These are phyloP conservation scores for Huntiella savannae DNA, from an alignment of 2,329 filamentous ascomycete species.

Conservation along the genomic window DNA sequence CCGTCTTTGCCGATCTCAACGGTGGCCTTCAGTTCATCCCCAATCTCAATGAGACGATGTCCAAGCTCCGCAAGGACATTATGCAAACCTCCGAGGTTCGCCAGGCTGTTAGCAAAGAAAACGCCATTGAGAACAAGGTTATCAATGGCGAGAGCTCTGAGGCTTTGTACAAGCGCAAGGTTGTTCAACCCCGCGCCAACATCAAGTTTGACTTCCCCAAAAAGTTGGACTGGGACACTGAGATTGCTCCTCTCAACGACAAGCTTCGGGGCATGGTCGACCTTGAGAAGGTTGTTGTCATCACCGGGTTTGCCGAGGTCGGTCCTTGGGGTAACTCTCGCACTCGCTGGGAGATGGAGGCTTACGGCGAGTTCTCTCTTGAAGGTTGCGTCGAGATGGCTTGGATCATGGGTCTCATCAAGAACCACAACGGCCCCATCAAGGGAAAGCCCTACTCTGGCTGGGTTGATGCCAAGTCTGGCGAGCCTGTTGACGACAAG, in stretches of 20 bases:
- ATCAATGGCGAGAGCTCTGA: slow-evolving; percentile 89
- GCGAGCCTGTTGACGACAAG: slow-evolving; percentile 93
- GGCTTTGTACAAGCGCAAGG: slow-evolving; percentile 84
- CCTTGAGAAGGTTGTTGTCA: slow-evolving; percentile 90
- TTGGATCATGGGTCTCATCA: slow-evolving; percentile 99
- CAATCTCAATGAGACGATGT: slow-evolving; percentile 88
- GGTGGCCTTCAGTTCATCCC: slow-evolving; percentile 95
- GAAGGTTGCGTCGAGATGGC: slow-evolving; percentile 99
- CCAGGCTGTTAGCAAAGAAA: slow-evolving; percentile 87
- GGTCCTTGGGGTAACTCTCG: slow-evolving; percentile 97
- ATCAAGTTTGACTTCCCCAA: slow-evolving; percentile 93
- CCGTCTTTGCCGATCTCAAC: slow-evolving; percentile 92
- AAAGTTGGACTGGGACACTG: slow-evolving; percentile 78
- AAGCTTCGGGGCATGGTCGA: slow-evolving; percentile 96
- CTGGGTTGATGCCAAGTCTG: slow-evolving; percentile 88
- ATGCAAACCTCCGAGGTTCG: slow-evolving; percentile 90
- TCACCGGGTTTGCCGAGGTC: slow-evolving; percentile 90
- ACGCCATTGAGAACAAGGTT: slow-evolving; percentile 86
- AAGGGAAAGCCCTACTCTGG: slow-evolving; percentile 95
- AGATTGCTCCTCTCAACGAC: slow-evolving; percentile 73
- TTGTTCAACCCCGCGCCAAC: slow-evolving; percentile 84
- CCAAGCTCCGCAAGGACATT: slow-evolving; percentile 77
- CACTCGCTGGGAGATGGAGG: slow-evolving; percentile 99
- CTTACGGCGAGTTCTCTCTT: slow-evolving; percentile 85
- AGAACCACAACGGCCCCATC: slow-evolving; percentile 88